Evolutionary conservation across 2,329 filamentous ascomycete genomes (phyloP).

Genomic region (Alternaria triticina): DNA sequence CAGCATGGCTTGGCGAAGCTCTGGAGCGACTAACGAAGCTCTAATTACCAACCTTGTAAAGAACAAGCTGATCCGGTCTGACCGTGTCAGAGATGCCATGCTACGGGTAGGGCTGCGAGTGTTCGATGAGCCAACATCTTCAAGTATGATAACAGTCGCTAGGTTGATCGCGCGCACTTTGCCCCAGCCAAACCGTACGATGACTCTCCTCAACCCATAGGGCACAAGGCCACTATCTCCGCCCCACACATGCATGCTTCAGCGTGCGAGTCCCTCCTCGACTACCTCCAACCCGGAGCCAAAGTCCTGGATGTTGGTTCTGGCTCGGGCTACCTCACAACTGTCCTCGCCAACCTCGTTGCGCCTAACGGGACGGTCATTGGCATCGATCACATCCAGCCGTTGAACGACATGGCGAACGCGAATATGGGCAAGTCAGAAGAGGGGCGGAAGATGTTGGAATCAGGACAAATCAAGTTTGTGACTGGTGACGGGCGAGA

Average conservation of each 20-base stretch:
- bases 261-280: slow-evolving; percentile 68
- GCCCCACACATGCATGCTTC: slow-evolving; percentile 76
- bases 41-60: slow-evolving; percentile 79
- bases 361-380: slow-evolving; percentile 55
- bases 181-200: slow-evolving; percentile 74
- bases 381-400: slow-evolving; percentile 58
- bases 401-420: slow-evolving; percentile 51
- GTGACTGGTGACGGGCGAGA: slow-evolving; percentile 70
- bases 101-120: slow-evolving; percentile 60
- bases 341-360: slow-evolving; percentile 82
- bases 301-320: slow-evolving; percentile 57
- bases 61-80: slow-evolving; percentile 74
- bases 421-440: slow-evolving; percentile 54
- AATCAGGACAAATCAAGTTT: slow-evolving; percentile 70
- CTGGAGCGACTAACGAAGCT: slow-evolving; percentile 73
- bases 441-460: slow-evolving; percentile 63
- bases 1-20: slow-evolving; percentile 89
- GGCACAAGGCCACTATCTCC: slow-evolving; percentile 71
- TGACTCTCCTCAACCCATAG: slow-evolving; percentile 73
- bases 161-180: slow-evolving; percentile 91
- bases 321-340: slow-evolving; percentile 76
- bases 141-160: not conserved
- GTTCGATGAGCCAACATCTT: not conserved
- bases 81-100: slow-evolving; percentile 80
- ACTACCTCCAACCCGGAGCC: slow-evolving; percentile 60